Evolutionary conservation across 2,329 filamentous ascomycete genomes (phyloP).

Genomic region (Trichoderma gracile): DNA sequence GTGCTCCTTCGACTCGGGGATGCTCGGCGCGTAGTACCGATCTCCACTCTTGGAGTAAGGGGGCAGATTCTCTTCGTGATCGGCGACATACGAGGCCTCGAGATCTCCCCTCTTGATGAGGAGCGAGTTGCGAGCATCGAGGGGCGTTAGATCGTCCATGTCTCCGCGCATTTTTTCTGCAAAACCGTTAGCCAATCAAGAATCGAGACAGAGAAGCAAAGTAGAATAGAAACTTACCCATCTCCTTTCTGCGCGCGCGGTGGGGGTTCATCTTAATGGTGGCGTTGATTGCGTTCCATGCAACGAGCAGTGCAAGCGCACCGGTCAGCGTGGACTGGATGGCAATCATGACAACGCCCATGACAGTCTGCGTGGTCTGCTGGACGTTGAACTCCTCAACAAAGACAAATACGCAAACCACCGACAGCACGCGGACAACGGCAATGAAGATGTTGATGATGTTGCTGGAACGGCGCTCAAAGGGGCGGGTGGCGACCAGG

Average conservation of each 20-base stretch:
- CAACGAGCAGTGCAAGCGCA: slow-evolving; percentile 81
- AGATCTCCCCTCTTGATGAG: slow-evolving; percentile 58
- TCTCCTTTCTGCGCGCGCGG: slow-evolving; percentile 81
- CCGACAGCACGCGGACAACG: slow-evolving; percentile 82
- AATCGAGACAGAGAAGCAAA: not conserved
- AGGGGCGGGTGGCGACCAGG: slow-evolving; percentile 83
- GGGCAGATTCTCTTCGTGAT: slow-evolving; percentile 40
- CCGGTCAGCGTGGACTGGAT: slow-evolving; percentile 84
- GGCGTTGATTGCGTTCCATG: slow-evolving; percentile 81
- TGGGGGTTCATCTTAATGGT: slow-evolving; percentile 89
- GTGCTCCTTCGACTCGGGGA: slow-evolving; percentile 28
- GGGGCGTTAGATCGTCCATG: slow-evolving; percentile 78
- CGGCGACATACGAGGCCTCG: slow-evolving; percentile 43
- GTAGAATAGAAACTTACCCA: slow-evolving; percentile 63
- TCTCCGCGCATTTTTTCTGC: slow-evolving; percentile 75
- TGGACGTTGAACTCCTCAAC: slow-evolving; percentile 88
- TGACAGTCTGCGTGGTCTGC: slow-evolving; percentile 91
- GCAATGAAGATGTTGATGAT: slow-evolving; percentile 94
- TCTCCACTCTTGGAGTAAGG: slow-evolving; percentile 40
- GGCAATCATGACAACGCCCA: slow-evolving; percentile 89
- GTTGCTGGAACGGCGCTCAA: slow-evolving; percentile 81
- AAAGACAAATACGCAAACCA: slow-evolving; percentile 86
- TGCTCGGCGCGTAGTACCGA: slow-evolving; percentile 33
- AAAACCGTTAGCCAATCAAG: slow-evolving; percentile 33
- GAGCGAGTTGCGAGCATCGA: slow-evolving; percentile 84